Conservation (phyloP, 2,329 filamentous ascomycete species). For the Biscogniauxia sp. region DNA sequence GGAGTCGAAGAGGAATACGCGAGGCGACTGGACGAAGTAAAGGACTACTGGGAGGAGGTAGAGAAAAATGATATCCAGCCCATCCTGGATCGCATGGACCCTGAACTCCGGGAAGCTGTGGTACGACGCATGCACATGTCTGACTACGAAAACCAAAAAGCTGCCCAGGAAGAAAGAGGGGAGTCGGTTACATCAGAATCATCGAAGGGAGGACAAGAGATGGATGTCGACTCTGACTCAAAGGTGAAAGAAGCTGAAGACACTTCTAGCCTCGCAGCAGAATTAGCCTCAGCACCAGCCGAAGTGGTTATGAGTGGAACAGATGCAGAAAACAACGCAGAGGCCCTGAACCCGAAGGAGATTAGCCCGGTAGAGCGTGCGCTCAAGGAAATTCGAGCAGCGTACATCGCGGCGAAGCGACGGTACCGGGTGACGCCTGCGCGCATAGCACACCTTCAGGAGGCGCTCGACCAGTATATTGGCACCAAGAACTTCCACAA, state of each 20-base stretch:
- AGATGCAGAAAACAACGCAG: conserved; percentile 13
- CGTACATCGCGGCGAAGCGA: conserved; percentile 79
- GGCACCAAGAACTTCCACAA: conserved; percentile 96
- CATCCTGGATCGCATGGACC: conserved; percentile 60
- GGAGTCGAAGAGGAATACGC: conserved; percentile 68
- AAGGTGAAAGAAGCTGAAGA: conserved; percentile 2
- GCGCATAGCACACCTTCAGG: conserved; percentile 73
- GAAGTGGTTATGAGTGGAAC: conserved; percentile 20
- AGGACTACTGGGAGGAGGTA: conserved; percentile 76
- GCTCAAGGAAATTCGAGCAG: conserved; percentile 72
- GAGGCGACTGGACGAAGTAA: conserved; percentile 71
- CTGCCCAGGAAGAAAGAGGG: not conserved
- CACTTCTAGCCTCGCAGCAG: conserved; percentile 7
- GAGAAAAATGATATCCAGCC: conserved; percentile 80
- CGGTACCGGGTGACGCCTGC: conserved; percentile 74
- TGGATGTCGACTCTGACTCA: conserved; percentile 6
- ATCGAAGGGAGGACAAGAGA: not conserved
- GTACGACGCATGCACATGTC: conserved; percentile 56
- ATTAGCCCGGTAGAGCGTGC: conserved; percentile 59
- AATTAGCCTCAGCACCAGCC: conserved; percentile 26
- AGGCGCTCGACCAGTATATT: conserved; percentile 69
- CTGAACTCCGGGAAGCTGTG: conserved; percentile 61
- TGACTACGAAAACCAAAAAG: conserved; percentile 16
- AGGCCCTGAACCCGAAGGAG: conserved; percentile 34
- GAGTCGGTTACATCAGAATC: not conserved